A percentile compares a stretch with the other conserved stretches of the same genome.
phyloP scores from a whole-genome alignment of 2,329 filamentous ascomycete species.

The Diaporthe longicolla region DNA sequence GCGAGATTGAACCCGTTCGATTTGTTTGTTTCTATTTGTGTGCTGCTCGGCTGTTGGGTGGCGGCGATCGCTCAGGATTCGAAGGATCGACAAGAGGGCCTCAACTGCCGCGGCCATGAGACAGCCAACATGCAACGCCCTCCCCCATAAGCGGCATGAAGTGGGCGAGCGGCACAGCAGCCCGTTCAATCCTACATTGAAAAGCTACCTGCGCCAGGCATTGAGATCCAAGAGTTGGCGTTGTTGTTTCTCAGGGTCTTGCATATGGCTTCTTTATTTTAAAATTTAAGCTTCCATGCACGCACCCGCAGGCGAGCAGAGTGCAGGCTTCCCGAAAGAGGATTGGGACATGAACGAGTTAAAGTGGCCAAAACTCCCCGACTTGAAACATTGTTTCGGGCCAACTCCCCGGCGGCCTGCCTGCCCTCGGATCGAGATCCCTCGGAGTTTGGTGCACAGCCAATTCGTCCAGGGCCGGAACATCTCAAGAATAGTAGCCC shows the following conservation, averaged over 20 bases:
- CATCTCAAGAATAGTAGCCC: slow-evolving; percentile 5
- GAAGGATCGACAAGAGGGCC: slow-evolving; percentile 11
- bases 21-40: not conserved
- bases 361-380: not conserved
- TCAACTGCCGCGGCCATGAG: slow-evolving; percentile 23
- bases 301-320: too few relatives aligned
- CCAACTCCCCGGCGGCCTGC: slow-evolving; percentile 3
- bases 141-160: not conserved
- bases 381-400: slow-evolving; percentile 29
- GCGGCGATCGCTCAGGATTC: not conserved
- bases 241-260: not conserved
- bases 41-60: not conserved
- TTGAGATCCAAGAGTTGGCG: not conserved
- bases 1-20: not conserved
- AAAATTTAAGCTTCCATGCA: slow-evolving; percentile 1
- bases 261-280: not conserved
- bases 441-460: not conserved
- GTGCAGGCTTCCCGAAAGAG: not conserved
- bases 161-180: not conserved
- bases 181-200: not conserved
- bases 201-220: not conserved
- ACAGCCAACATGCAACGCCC: not conserved
- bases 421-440: not conserved
- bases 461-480: not conserved
- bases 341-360: not conserved